Evolutionary conservation across 352 stramenopile species (phyloP).

Genomic region (Pythium utonaiense): DNA sequence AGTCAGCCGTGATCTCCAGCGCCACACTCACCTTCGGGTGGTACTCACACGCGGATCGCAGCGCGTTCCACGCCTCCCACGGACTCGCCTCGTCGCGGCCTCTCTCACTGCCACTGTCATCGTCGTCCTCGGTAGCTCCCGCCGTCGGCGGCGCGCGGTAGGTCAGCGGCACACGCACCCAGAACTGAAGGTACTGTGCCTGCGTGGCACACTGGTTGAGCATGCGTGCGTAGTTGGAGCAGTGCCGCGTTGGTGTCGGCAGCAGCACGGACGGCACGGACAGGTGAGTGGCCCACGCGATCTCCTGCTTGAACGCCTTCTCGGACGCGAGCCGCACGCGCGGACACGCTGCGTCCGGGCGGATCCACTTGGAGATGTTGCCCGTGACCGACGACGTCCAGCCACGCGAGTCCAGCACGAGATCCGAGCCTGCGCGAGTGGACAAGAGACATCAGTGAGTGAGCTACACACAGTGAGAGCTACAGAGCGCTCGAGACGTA

Average conservation of each 20-base stretch:
- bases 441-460: background rate
- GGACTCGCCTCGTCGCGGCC: constrained; percentile 30
- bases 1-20: constrained; percentile 83
- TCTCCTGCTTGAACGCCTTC: constrained; percentile 87
- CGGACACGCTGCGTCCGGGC: constrained; percentile 48
- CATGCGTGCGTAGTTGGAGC: constrained; percentile 83
- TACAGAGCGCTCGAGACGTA: too few relatives aligned
- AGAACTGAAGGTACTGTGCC: constrained; percentile 85
- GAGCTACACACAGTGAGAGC: background rate
- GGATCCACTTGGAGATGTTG: constrained; percentile 77
- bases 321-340: constrained; percentile 48
- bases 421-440: constrained; percentile 52
- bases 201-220: constrained; percentile 78
- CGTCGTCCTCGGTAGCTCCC: constrained; percentile 15
- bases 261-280: constrained; percentile 93
- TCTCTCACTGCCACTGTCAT: constrained; percentile 10
- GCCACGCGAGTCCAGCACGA: constrained; percentile 78
- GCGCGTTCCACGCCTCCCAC: constrained; percentile 73
- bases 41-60: constrained; percentile 84
- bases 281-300: constrained; percentile 96
- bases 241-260: constrained; percentile 53
- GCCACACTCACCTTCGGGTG: constrained; percentile 76
- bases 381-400: constrained; percentile 85
- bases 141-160: constrained; percentile 19
- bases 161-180: constrained; percentile 82